These are phyloP conservation scores for Handroanthus guayacan DNA, from an alignment of 257 asterid genomes.

Conservation along the genomic window DNA sequence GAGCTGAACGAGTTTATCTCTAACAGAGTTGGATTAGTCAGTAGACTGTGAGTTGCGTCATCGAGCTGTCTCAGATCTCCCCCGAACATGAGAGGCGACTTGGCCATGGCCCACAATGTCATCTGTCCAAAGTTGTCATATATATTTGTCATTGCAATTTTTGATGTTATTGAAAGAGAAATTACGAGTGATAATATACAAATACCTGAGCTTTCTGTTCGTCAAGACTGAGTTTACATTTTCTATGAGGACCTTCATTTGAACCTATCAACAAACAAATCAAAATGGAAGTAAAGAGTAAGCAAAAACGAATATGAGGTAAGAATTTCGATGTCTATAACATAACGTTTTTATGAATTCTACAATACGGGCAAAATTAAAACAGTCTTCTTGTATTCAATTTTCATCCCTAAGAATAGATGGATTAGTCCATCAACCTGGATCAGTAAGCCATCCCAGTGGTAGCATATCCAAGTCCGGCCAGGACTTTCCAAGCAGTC, in stretches of 20 bases:
- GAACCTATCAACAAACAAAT: slow-evolving; percentile 53
- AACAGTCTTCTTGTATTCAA: slow-evolving; percentile 11
- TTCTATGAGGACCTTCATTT: slow-evolving; percentile 84
- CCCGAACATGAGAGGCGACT: slow-evolving; percentile 95
- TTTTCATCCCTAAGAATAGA: slow-evolving; percentile 4
- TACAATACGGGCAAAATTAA: slow-evolving; percentile 1
- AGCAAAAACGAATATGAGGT: neutral
- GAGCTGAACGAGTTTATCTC: slow-evolving; percentile 88
- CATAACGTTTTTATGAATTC: neutral
- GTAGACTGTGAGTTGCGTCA: slow-evolving; percentile 55
- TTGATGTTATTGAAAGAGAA: slow-evolving; percentile 22
- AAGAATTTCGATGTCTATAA: no score
- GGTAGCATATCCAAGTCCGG: slow-evolving; percentile 99
- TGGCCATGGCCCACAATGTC: slow-evolving; percentile 93
- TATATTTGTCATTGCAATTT: neutral
- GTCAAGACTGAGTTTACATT: slow-evolving; percentile 57
- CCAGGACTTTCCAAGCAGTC: slow-evolving; percentile 90
- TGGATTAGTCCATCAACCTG: slow-evolving; percentile 48
- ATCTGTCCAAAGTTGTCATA: slow-evolving; percentile 55
- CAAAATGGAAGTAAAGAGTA: slow-evolving; percentile 5
- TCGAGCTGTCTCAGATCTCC: slow-evolving; percentile 92
- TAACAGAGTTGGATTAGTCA: slow-evolving; percentile 82
- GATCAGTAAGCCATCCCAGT: slow-evolving; percentile 86
- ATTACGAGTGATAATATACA: neutral
- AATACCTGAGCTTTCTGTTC: slow-evolving; percentile 89